Percentiles rank a stretch among this genome's conserved stretches.
Evolutionary conservation across 306 rosid genomes (phyloP).

Genomic region (Canavalia gladiata): DNA sequence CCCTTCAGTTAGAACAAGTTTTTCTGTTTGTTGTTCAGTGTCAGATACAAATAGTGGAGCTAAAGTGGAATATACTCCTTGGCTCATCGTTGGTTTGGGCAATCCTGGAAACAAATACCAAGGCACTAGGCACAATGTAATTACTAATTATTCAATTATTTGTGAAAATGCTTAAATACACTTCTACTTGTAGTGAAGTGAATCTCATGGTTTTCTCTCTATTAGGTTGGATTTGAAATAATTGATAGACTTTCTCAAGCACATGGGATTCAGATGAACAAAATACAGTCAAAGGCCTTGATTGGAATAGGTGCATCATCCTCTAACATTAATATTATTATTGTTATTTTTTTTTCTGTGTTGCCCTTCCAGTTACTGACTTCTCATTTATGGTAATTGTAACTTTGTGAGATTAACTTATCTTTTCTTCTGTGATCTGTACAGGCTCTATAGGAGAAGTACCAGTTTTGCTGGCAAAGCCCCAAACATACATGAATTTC

Average conservation of each 20-base stretch:
- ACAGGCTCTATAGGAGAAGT: slow-evolving; percentile 95
- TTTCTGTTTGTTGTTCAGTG: slow-evolving; percentile 66
- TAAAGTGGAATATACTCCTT: slow-evolving; percentile 92
- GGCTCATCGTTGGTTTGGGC: slow-evolving; percentile 96
- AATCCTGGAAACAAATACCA: slow-evolving; percentile 94
- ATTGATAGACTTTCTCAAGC: slow-evolving; percentile 70
- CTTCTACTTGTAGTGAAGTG: background rate
- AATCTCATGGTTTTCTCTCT: slow-evolving; percentile 40
- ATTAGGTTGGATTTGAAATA: slow-evolving; percentile 92
- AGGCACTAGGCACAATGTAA: slow-evolving; percentile 95
- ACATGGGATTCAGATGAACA: slow-evolving; percentile 83
- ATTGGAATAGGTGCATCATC: slow-evolving; percentile 80
- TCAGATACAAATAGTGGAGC: slow-evolving; percentile 54
- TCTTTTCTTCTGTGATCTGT: slow-evolving; percentile 51
- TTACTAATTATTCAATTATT: background rate
- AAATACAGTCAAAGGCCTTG: slow-evolving; percentile 90
- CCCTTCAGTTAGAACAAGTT: slow-evolving; percentile 48
- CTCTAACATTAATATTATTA: slow-evolving; percentile 12
- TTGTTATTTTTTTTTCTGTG: background rate
- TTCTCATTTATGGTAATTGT: slow-evolving; percentile 16
- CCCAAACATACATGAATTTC: slow-evolving; percentile 91
- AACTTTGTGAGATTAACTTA: slow-evolving; percentile 24
- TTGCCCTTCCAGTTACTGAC: background rate
- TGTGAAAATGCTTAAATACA: slow-evolving; percentile 4
- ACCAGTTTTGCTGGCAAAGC: slow-evolving; percentile 90